Evolutionary conservation across 2,329 filamentous ascomycete genomes (phyloP).

Genomic region (Sporothrix brasiliensis): DNA sequence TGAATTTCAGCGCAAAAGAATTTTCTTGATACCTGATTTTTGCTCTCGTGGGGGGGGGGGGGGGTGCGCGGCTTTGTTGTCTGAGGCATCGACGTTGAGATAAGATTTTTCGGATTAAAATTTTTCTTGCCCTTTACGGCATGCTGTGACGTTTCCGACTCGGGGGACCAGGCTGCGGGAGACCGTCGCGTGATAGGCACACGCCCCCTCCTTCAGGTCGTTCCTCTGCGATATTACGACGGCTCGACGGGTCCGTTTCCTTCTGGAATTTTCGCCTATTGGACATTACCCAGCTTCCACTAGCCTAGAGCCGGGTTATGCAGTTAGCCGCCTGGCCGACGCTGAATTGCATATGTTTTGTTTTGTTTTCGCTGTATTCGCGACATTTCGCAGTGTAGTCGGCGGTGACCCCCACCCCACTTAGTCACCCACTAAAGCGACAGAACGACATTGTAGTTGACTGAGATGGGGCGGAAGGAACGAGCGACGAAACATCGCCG

Average conservation of each 20-base stretch:
- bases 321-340: constrained; percentile 17
- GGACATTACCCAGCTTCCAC: constrained; percentile 12
- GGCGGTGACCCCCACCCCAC: constrained; percentile 25
- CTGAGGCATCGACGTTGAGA: constrained; percentile 33
- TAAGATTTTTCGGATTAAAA: constrained; percentile 33
- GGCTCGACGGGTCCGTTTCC: background rate
- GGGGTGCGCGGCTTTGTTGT: constrained; percentile 22
- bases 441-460: background rate
- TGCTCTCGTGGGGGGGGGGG: background rate
- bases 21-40: constrained; percentile 24
- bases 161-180: background rate
- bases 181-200: constrained; percentile 19
- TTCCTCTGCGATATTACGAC: background rate
- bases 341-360: constrained; percentile 9
- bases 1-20: constrained; percentile 4
- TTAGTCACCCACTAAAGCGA: constrained; percentile 21
- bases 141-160: constrained; percentile 24
- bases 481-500: constrained; percentile 14
- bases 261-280: constrained; percentile 17
- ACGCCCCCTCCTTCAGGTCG: background rate
- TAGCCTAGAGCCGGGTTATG: constrained; percentile 11
- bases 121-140: constrained; percentile 5
- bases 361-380: constrained; percentile 7
- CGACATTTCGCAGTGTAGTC: constrained; percentile 13
- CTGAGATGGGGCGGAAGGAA: background rate